Conservation (phyloP, 495 filamentous ascomycete species). For the Aspergillus sparsus region DNA sequence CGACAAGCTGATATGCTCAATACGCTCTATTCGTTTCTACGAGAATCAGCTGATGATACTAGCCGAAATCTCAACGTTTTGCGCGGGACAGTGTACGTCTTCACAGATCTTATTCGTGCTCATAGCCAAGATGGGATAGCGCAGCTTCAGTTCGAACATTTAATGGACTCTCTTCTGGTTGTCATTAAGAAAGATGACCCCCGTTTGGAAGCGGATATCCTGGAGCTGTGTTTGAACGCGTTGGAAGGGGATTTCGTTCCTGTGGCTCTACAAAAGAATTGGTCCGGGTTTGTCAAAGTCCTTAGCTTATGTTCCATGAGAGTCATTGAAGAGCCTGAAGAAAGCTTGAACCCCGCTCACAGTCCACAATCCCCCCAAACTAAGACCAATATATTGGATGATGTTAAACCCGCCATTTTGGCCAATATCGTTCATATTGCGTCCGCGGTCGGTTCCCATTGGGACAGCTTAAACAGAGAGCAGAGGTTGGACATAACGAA, state of each 20-base stretch:
- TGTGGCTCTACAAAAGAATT: conserved; percentile 38
- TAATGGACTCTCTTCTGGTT: conserved; percentile 59
- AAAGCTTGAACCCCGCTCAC: conserved; percentile 19
- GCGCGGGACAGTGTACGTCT: conserved; percentile 66
- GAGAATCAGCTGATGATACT: conserved; percentile 48
- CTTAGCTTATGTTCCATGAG: conserved; percentile 70
- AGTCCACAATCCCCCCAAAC: conserved; percentile 27
- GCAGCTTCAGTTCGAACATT: conserved; percentile 46
- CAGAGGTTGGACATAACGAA: conserved; percentile 41
- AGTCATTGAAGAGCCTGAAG: conserved; percentile 40
- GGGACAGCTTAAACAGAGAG: conserved; percentile 43
- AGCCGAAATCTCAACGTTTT: conserved; percentile 62
- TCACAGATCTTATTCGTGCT: conserved; percentile 59
- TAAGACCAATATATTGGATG: conserved; percentile 33
- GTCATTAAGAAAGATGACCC: conserved; percentile 54
- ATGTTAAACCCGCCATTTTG: conserved; percentile 42
- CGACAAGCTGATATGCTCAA: conserved; percentile 69
- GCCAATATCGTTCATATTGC: conserved; percentile 43
- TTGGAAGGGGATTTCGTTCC: conserved; percentile 41
- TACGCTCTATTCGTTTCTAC: conserved; percentile 63
- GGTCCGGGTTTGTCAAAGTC: conserved; percentile 37
- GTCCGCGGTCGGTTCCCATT: conserved; percentile 41
- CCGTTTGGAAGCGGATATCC: conserved; percentile 56
- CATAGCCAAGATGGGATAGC: conserved; percentile 65
- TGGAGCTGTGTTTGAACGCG: conserved; percentile 49